Percentiles rank a stretch among this genome's conserved stretches.
Evolutionary conservation across 2,329 filamentous ascomycete species (phyloP).

Genomic region (Colletotrichum camelliae): DNA sequence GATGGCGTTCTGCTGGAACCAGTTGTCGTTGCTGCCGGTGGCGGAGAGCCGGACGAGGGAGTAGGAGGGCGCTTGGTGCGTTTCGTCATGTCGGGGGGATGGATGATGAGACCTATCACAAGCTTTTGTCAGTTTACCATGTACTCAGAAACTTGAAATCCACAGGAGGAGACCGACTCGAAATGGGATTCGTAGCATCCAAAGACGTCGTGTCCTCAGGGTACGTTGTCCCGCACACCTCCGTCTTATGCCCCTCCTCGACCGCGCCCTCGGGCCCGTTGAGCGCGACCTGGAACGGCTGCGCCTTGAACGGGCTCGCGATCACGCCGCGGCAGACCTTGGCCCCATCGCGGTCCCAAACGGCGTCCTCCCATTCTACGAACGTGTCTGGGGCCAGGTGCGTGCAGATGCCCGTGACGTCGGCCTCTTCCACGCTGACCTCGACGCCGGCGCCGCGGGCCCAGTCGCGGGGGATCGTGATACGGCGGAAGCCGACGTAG

Average conservation of each 20-base stretch:
- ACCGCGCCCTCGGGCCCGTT: conserved; percentile 27
- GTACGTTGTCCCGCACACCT: conserved; percentile 54
- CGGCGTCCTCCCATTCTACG: conserved; percentile 58
- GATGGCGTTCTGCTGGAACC: conserved; percentile 58
- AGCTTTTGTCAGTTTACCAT: conserved; percentile 17
- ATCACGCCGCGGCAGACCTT: conserved; percentile 59
- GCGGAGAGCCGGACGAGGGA: conserved; percentile 59
- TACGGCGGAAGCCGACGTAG: conserved; percentile 59
- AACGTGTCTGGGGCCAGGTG: conserved; percentile 58
- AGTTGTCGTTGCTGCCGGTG: conserved; percentile 54
- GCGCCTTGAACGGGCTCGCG: conserved; percentile 54
- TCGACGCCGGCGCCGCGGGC: conserved; percentile 37
- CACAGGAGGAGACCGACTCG: conserved; percentile 36
- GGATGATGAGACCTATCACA: conserved; percentile 51
- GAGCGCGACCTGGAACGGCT: conserved; percentile 56
- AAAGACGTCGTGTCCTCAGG: conserved; percentile 31
- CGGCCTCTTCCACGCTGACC: conserved; percentile 43
- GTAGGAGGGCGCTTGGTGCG: conserved; percentile 47
- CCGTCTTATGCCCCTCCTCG: conserved; percentile 40
- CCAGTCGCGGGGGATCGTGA: conserved; percentile 47
- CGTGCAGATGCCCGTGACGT: conserved; percentile 54
- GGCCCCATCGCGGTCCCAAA: conserved; percentile 44
- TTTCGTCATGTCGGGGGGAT: conserved; percentile 37
- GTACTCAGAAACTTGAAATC: neutral
- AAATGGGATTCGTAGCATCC: conserved; percentile 49